Base-by-base conservation (phyloP, 495 filamentous ascomycete genomes). In the Lasiosphaeria ovina region DNA sequence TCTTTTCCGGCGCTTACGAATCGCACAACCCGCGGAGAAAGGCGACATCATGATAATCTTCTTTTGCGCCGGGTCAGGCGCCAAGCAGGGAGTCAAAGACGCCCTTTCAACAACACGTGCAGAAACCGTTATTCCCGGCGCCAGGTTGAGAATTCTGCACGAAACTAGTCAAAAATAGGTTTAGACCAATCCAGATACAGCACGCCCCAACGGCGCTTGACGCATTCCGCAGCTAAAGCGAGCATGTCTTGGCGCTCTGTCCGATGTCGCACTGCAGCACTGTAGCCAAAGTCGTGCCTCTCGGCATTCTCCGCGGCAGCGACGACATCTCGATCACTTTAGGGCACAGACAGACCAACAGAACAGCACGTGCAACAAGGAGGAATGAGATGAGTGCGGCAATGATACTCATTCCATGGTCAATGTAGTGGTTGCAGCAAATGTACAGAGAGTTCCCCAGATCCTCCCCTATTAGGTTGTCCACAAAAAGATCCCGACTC, bases 371-470 rank as follows among this genome's bases (percentile, higher is more conserved):
- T 24, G 24, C 24, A 24, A 24, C 44, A 33, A 57, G 12, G 6
- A 6, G 6, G 16, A 36, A 4, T 10, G 17, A 36, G 16, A 14
- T 35, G 44, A 14, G 16, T n/a, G 32, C 16, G 24, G 7, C 51
- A 61, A 38, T 24, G 17, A 55, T 55, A 55, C 9, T 16, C 35
- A 56, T 48, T 54, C n/a, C 40, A 57, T 52, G 51, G 50, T 48
- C 40, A 54, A 9, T 17, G 17, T 40, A 33, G 34, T 51, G 42
- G 40, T 40, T 34, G 60, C 57, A 55, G 52, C 55, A 64, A 58
- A 60, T 66, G 44, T 66, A 64, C 64, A 65, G 63, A 67, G 65
- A 62, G 62, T 65, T 64, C 49, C 63, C 54, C 53, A 65, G 44
- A 60, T 67, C 34, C 65, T 65, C 62, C 62, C 65, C 62, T 68